Conservation (phyloP, 106 monocot species). For the Amphibolis antarctica region DNA sequence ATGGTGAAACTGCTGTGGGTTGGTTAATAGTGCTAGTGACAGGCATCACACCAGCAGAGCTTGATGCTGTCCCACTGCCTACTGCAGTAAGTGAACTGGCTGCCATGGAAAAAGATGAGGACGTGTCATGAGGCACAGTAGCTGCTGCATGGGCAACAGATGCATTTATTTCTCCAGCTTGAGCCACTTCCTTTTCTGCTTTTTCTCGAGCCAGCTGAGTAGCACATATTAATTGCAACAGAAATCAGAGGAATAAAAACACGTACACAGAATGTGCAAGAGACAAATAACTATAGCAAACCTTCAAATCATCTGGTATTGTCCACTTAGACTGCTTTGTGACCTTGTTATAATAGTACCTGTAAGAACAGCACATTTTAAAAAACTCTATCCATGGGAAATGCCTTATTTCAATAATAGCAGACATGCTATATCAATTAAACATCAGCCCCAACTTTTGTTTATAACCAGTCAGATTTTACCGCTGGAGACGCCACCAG, state of each 20-base stretch:
- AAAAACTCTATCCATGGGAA: not conserved
- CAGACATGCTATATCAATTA: not conserved
- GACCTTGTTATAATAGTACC: slow-evolving; percentile 97
- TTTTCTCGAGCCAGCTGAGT: slow-evolving; percentile 88
- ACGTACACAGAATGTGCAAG: not conserved
- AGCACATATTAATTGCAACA: not conserved
- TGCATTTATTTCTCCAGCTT: slow-evolving; percentile 22
- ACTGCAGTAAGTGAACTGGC: not conserved
- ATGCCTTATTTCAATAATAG: not conserved
- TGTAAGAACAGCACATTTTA: slow-evolving; percentile 15
- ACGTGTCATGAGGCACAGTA: slow-evolving; percentile 10
- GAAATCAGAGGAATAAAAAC: slow-evolving; percentile 1
- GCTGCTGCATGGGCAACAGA: slow-evolving; percentile 10
- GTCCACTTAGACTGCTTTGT: slow-evolving; percentile 95
- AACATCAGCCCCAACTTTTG: too few relatives aligned
- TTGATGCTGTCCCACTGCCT: slow-evolving; percentile 15
- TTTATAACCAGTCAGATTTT: too few relatives aligned
- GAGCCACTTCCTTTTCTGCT: slow-evolving; percentile 54
- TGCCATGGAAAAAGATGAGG: slow-evolving; percentile 8
- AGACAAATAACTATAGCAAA: slow-evolving; percentile 7
- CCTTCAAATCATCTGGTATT: slow-evolving; percentile 98
- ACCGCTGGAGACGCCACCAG: too few relatives aligned
- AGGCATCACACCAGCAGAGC: slow-evolving; percentile 16
- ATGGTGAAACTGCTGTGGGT: slow-evolving; percentile 21
- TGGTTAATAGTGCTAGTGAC: slow-evolving; percentile 14